Conservation (phyloP, 768 basidiomycete genomes). For the Tricholoma sp. region DNA sequence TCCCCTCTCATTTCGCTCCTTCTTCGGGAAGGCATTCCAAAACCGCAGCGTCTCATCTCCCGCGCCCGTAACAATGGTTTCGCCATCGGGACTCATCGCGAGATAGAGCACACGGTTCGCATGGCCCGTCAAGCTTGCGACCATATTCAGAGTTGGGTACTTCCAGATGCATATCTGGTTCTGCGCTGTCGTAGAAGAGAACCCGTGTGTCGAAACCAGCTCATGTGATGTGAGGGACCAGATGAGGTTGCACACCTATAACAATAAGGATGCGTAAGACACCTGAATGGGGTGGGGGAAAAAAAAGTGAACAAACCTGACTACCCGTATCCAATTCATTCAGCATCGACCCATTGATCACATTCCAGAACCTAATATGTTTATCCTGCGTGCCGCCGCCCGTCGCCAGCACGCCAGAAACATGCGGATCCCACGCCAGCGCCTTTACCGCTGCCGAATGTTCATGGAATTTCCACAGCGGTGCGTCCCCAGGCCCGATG, state of each 20-base stretch:
- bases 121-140: constrained; percentile 91
- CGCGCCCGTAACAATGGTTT: constrained; percentile 97
- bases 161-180: constrained; percentile 97
- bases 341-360: constrained; percentile 76
- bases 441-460: constrained; percentile 98
- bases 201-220: constrained; percentile 96
- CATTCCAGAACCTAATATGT: constrained; percentile 98
- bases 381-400: constrained; percentile 99
- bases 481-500: constrained; percentile 43
- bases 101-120: constrained; percentile 93
- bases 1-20: constrained; percentile 38
- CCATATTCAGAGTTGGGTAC: constrained; percentile 91
- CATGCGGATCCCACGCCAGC: constrained; percentile 96
- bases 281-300: constrained; percentile 8
- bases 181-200: constrained; percentile 87
- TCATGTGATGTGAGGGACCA: constrained; percentile 97
- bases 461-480: constrained; percentile 93
- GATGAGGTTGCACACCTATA: constrained; percentile 91
- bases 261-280: constrained; percentile 3
- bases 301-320: constrained; percentile 55
- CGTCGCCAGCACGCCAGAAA: constrained; percentile 83
- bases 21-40: constrained; percentile 96
- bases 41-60: constrained; percentile 96
- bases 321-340: constrained; percentile 91
- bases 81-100: constrained; percentile 96